Evolutionary conservation across 2,329 filamentous ascomycete species (phyloP).

Genomic region (Chalara sp.): DNA sequence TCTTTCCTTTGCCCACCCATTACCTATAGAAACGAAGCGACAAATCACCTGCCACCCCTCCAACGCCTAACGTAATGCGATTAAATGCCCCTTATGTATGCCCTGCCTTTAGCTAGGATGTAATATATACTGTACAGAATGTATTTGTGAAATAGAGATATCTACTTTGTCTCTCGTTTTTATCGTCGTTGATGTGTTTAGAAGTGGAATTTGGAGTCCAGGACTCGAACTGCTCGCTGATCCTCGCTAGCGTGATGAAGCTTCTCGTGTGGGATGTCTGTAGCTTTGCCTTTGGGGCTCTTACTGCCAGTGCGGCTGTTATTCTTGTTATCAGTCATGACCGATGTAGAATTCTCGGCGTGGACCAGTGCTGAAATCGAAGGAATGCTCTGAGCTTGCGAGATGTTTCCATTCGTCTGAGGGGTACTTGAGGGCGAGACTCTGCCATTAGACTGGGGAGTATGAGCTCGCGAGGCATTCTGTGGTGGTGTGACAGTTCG

Average conservation of each 20-base stretch:
- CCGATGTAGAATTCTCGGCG: constrained; percentile 20
- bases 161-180: too few species aligned
- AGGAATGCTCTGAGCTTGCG: constrained; percentile 24
- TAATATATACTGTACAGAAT: too few species aligned
- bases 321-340: constrained; percentile 23
- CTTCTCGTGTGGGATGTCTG: constrained; percentile 50
- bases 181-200: constrained; percentile 10
- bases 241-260: constrained; percentile 51
- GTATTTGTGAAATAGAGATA: too few species aligned
- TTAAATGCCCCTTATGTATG: too few species aligned
- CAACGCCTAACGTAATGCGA: too few species aligned
- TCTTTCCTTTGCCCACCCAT: too few species aligned
- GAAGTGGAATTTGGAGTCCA: constrained; percentile 51
- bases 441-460: constrained; percentile 12
- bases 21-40: too few species aligned
- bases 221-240: constrained; percentile 55
- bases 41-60: too few species aligned
- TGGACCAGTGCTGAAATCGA: constrained; percentile 26
- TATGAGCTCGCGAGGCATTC: constrained; percentile 10
- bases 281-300: constrained; percentile 31
- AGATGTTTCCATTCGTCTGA: constrained; percentile 12
- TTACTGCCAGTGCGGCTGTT: constrained; percentile 22
- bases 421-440: constrained; percentile 15
- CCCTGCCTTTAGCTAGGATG: too few species aligned
- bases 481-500: constrained; percentile 18